Evolutionary conservation across 2,329 filamentous ascomycete species (phyloP).

Genomic region (Talaromyces sp.): DNA sequence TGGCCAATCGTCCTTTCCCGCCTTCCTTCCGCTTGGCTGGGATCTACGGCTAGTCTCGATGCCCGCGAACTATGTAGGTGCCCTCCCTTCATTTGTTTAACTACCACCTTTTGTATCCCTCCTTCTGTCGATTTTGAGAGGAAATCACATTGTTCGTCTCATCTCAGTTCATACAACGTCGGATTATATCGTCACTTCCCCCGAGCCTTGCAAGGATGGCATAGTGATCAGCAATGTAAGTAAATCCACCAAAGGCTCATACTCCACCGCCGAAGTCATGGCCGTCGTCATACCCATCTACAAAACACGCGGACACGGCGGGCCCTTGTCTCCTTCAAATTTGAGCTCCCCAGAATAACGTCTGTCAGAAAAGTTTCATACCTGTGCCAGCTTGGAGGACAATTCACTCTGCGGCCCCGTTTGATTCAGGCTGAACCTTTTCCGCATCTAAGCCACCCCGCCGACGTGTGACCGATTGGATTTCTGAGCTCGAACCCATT

Average conservation of each 20-base stretch:
- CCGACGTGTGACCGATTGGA: neutral
- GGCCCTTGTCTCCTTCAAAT: neutral
- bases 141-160: neutral
- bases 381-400: neutral
- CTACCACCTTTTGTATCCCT: too few species aligned
- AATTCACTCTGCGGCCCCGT: neutral
- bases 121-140: neutral
- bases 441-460: slow-evolving; percentile 8
- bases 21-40: neutral
- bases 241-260: neutral
- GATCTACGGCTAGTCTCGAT: neutral
- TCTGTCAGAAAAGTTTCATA: neutral
- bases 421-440: neutral
- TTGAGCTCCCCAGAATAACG: slow-evolving; percentile 2
- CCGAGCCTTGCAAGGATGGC: neutral
- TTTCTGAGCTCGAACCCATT: neutral
- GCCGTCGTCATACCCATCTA: slow-evolving; percentile 7
- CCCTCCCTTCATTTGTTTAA: neutral
- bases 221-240: neutral
- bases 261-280: slow-evolving; percentile 6
- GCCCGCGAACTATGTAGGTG: neutral
- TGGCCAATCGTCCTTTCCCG: neutral
- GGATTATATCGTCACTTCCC: neutral
- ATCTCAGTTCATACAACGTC: neutral
- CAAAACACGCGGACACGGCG: neutral